Conservation (phyloP, 2,329 filamentous ascomycete genomes). For the Phoma sp. region DNA sequence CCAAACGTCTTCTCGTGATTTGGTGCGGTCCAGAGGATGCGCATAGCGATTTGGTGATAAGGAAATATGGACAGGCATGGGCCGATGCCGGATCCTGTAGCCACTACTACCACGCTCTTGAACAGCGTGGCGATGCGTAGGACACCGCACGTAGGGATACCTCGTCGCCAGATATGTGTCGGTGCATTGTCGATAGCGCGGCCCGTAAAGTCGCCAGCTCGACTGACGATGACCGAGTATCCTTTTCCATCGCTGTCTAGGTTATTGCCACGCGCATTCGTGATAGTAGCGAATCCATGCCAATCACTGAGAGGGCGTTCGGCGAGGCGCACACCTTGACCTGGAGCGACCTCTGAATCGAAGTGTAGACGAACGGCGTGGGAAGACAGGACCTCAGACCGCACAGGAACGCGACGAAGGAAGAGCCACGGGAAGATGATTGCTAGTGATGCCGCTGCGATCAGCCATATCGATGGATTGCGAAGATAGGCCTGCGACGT, state of each 20-base stretch:
- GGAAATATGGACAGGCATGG: constrained; percentile 61
- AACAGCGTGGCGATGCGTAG: constrained; percentile 47
- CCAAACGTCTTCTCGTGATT: constrained; percentile 71
- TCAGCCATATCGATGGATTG: constrained; percentile 67
- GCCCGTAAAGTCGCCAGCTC: constrained; percentile 49
- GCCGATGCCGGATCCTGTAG: constrained; percentile 49
- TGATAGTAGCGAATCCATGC: constrained; percentile 51
- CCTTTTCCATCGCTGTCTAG: constrained; percentile 28
- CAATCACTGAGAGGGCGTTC: constrained; percentile 43
- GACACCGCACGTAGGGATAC: constrained; percentile 47
- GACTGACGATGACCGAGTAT: constrained; percentile 46
- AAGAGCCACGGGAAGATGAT: constrained; percentile 77
- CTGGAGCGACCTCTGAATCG: constrained; percentile 39
- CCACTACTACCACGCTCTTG: constrained; percentile 47
- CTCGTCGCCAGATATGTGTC: constrained; percentile 47
- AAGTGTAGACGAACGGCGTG: constrained; percentile 75
- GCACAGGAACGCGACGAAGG: constrained; percentile 71
- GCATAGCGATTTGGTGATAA: constrained; percentile 55
- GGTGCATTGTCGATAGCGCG: constrained; percentile 42
- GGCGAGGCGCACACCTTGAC: constrained; percentile 41
- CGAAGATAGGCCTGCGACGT: constrained; percentile 45
- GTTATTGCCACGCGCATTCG: constrained; percentile 29
- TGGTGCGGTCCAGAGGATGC: constrained; percentile 75
- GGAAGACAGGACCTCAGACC: constrained; percentile 71
- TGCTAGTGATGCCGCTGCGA: constrained; percentile 69